phyloP scores from a whole-genome alignment of 1,284 basidiomycete genomes.

The Trametes hirsuta region DNA sequence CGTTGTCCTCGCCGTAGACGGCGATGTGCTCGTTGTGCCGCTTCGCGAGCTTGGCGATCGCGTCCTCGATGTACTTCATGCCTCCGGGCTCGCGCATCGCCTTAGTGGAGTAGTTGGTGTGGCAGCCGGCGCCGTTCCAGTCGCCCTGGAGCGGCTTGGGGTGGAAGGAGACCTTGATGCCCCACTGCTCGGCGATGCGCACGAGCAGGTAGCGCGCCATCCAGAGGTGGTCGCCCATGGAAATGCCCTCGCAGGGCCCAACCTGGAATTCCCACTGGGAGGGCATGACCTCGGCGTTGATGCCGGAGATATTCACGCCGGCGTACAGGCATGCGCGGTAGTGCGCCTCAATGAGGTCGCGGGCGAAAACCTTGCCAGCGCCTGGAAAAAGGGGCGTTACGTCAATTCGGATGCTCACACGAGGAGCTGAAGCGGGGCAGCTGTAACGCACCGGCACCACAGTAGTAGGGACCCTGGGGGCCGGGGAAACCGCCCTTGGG shows the following conservation, averaged over 20 bases:
- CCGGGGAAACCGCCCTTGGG: constrained; percentile 99
- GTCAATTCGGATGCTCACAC: constrained; percentile 14
- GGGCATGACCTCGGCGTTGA: constrained; percentile 99
- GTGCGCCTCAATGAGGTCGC: constrained; percentile 99
- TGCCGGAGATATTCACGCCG: constrained; percentile 98
- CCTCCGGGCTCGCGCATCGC: constrained; percentile 93
- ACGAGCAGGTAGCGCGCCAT: constrained; percentile 94
- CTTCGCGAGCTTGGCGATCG: constrained; percentile 88
- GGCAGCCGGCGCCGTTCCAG: constrained; percentile 99
- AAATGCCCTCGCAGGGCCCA: constrained; percentile 96
- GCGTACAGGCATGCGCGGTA: constrained; percentile 97
- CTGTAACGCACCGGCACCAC: constrained; percentile 86
- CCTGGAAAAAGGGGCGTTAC: constrained; percentile 46
- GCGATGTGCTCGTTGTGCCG: constrained; percentile 92
- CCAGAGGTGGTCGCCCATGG: constrained; percentile 99
- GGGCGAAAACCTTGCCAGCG: constrained; percentile 96
- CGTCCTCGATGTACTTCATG: constrained; percentile 92
- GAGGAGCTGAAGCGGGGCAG: constrained; percentile 7
- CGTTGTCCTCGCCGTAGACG: constrained; percentile 97
- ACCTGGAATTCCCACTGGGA: constrained; percentile 99
- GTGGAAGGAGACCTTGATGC: constrained; percentile 98
- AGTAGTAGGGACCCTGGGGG: constrained; percentile 99
- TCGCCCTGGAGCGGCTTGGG: constrained; percentile 98
- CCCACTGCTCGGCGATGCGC: constrained; percentile 98
- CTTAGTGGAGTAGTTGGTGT: constrained; percentile 94